Evolutionary conservation across 345 rosid genomes (phyloP), one percentile per base, ranked within the genome.

Genomic region (Pelargonium nanum): DNA sequence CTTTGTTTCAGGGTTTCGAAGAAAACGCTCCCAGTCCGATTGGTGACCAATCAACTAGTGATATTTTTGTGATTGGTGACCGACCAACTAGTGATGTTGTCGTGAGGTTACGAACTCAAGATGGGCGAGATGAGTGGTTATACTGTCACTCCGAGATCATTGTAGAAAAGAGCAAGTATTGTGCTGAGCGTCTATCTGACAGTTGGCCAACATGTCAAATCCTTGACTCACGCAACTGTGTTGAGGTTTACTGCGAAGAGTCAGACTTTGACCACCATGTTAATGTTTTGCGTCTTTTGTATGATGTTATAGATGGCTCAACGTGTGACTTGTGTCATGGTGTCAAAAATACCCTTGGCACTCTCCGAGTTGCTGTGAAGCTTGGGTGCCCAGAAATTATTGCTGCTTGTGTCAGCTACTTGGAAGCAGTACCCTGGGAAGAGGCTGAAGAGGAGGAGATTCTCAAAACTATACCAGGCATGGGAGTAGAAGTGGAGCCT

Each of bases 341-440:
- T 48, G 94, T 89, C 64, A 85, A 78, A 73, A 89, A 81, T 74
- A 86, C 89, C n/a, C 76, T 85, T 52, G 95, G 94, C 58, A 80
- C 89, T 68, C 86, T 92, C 62, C 81, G 45, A 56, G 95, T 85
- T 6, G 88, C 97, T 53, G 78, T 78, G 64, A 74, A 80, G 70
- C 89, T 89, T 24, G 82, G 68, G 22, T 85, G 94, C 63, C 84
- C 82, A 12, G 70, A 77, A 34, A 75, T 87, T 52, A 63, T 87
- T 57, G 34, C 80, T 62, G 86, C 85, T 70, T 89, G 95, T 71
- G 88, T 78, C 23, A 80, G 74, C 63, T 92, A 89, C 78, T 69
- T 92, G 81, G 97, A 89, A 83, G 96, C 98, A 59, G 88, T 92
- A 61, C 94, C 97, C 6, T 92, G 98, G 98, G 96, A 89, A 74